A percentile compares a stretch with the other conserved stretches of the same genome.
Evolutionary conservation across 2,329 filamentous ascomycete species (phyloP).

Genomic region (Monilinia fructicola): DNA sequence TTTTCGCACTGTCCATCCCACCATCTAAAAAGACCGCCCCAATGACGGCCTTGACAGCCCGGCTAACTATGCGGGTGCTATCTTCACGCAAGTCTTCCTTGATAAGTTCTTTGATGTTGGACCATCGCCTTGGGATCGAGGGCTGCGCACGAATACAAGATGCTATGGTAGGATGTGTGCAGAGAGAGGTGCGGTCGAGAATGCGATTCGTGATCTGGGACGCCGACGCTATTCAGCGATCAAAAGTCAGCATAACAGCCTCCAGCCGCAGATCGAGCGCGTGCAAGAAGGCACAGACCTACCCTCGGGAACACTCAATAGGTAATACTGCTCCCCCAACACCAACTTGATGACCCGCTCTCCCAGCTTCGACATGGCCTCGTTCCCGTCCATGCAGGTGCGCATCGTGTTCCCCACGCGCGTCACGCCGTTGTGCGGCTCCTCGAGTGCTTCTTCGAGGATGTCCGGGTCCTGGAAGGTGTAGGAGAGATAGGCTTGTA

Average conservation of each 20-base stretch:
- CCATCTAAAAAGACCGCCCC: conserved; percentile 35
- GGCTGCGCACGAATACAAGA: conserved; percentile 9
- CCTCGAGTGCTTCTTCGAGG: conserved; percentile 34
- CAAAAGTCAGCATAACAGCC: not conserved
- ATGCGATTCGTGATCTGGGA: not conserved
- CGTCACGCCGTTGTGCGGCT: conserved; percentile 27
- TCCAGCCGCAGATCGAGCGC: not conserved
- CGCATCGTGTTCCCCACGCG: conserved; percentile 26
- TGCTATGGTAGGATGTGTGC: conserved; percentile 1
- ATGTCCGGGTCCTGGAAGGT: conserved; percentile 29
- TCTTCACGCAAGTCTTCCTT: conserved; percentile 30
- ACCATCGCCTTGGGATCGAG: not conserved
- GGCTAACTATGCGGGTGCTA: conserved; percentile 24
- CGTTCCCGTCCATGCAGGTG: conserved; percentile 29
- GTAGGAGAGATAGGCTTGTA: conserved; percentile 29
- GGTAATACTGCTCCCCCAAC: conserved; percentile 30
- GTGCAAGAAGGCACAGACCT: not conserved
- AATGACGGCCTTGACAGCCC: conserved; percentile 32
- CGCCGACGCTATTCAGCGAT: not conserved
- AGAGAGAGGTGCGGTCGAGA: not conserved
- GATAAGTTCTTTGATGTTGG: conserved; percentile 12
- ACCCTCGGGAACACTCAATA: conserved; percentile 26
- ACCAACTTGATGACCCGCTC: conserved; percentile 29
- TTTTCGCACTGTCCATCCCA: conserved; percentile 27
- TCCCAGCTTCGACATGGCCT: conserved; percentile 29